phyloP scores from a whole-genome alignment of 305 asterid species.

The Withania somnifera region DNA sequence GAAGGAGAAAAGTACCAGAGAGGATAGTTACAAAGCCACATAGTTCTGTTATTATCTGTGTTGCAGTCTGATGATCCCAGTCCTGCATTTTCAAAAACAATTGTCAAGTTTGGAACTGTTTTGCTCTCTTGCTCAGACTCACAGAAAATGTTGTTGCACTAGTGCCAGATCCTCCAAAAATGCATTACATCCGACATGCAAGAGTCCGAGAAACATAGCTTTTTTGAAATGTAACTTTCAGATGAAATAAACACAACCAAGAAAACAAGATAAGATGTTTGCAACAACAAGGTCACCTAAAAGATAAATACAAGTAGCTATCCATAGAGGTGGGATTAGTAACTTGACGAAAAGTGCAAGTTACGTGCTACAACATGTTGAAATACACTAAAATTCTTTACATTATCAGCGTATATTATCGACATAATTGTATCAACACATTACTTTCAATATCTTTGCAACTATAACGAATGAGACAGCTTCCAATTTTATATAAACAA shows the following conservation, averaged over 20 bases:
- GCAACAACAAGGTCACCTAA: background rate
- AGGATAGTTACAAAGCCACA: slow-evolving; percentile 76
- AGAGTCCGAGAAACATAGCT: background rate
- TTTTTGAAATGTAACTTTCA: background rate
- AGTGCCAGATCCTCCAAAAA: background rate
- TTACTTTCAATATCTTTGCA: background rate
- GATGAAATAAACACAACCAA: background rate
- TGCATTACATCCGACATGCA: background rate
- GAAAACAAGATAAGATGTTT: background rate
- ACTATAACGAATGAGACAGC: background rate
- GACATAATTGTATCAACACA: background rate
- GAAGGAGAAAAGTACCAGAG: slow-evolving; percentile 80
- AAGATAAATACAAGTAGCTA: background rate
- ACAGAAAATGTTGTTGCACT: background rate
- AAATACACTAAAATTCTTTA: background rate
- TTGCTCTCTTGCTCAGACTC: background rate
- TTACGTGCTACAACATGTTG: background rate
- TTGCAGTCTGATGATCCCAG: slow-evolving; percentile 45
- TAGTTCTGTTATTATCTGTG: slow-evolving; percentile 51
- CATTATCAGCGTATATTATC: background rate
- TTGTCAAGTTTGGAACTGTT: background rate
- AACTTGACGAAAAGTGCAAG: background rate
- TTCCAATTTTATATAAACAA: background rate
- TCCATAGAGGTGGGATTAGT: background rate
- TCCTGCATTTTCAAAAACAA: slow-evolving; percentile 33